phyloP scores from a whole-genome alignment of 164 flowering plant species.

The Tetracentron sinense region DNA sequence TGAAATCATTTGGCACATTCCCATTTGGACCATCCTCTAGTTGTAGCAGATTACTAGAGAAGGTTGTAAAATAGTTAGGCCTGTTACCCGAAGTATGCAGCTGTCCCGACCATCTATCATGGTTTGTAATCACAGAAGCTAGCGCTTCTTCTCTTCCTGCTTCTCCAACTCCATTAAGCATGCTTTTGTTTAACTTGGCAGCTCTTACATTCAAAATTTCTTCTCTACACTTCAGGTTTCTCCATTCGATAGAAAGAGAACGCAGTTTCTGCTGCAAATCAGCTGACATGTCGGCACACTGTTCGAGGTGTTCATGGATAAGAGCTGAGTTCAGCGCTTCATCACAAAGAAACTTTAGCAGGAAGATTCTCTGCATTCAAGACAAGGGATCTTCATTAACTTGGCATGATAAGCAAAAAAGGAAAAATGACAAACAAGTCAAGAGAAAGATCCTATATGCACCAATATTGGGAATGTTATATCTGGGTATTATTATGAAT shows the following conservation, averaged over 20 bases:
- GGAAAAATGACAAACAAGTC: slow-evolving; percentile 1
- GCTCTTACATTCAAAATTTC: slow-evolving; percentile 43
- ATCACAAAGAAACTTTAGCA: slow-evolving; percentile 85
- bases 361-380: slow-evolving; percentile 66
- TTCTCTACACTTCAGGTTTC: slow-evolving; percentile 58
- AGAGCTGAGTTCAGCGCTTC: slow-evolving; percentile 64
- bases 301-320: slow-evolving; percentile 82
- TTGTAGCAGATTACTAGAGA: slow-evolving; percentile 22
- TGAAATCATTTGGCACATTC: slow-evolving; percentile 16
- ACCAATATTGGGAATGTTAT: no score
- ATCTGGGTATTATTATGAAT: background rate
- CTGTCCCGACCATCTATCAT: slow-evolving; percentile 25
- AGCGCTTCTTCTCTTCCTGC: slow-evolving; percentile 19
- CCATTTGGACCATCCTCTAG: slow-evolving; percentile 25
- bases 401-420: background rate
- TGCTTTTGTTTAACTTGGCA: slow-evolving; percentile 28
- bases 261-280: slow-evolving; percentile 90
- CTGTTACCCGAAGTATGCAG: slow-evolving; percentile 20
- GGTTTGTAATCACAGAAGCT: slow-evolving; percentile 16
- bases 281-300: slow-evolving; percentile 52
- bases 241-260: slow-evolving; percentile 50
- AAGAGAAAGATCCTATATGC: background rate
- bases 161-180: slow-evolving; percentile 22
- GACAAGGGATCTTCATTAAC: slow-evolving; percentile 7
- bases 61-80: slow-evolving; percentile 5